A percentile compares a stretch with the other conserved stretches of the same genome.
Evolutionary conservation across 352 stramenopile species (phyloP).

Genomic region (Globisporangium spiculum): DNA sequence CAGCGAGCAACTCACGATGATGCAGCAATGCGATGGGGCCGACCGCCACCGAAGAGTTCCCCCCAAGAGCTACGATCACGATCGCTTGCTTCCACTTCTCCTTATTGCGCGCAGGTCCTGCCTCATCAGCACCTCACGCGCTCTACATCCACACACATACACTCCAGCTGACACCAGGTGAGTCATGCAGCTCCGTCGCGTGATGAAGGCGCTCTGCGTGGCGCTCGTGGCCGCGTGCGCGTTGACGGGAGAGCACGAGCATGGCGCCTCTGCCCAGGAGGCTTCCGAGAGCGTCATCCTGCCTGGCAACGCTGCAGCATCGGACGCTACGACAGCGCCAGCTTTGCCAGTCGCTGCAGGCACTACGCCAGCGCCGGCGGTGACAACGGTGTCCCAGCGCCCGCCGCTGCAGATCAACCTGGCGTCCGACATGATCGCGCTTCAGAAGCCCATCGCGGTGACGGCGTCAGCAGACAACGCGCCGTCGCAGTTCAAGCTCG

Average conservation of each 20-base stretch:
- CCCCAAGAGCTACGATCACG: not conserved
- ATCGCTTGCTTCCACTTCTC: not conserved
- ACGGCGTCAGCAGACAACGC: conserved; percentile 4
- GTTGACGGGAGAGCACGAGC: not conserved
- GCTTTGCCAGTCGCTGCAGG: not conserved
- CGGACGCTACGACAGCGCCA: not conserved
- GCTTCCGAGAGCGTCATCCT: conserved; percentile 16
- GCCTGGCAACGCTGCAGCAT: not conserved
- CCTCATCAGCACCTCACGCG: not conserved
- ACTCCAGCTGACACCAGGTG: not conserved
- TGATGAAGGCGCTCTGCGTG: conserved; percentile 10
- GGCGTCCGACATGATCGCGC: conserved; percentile 12
- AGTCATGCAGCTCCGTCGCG: not conserved
- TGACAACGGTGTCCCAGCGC: not conserved
- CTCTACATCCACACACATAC: not conserved
- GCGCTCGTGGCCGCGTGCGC: not conserved
- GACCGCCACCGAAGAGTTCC: not conserved
- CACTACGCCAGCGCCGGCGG: not conserved
- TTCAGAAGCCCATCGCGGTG: conserved; percentile 12
- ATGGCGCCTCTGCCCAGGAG: conserved; percentile 1
- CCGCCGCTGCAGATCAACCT: conserved; percentile 16
- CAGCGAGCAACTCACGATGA: not conserved
- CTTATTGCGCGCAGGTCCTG: not conserved
- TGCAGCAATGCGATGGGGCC: not conserved
- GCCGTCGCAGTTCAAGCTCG: conserved; percentile 13